Percentiles rank a stretch among this genome's conserved stretches.
phyloP scores from a whole-genome alignment of 1,284 basidiomycete genomes.

The Malassezia furfur region DNA sequence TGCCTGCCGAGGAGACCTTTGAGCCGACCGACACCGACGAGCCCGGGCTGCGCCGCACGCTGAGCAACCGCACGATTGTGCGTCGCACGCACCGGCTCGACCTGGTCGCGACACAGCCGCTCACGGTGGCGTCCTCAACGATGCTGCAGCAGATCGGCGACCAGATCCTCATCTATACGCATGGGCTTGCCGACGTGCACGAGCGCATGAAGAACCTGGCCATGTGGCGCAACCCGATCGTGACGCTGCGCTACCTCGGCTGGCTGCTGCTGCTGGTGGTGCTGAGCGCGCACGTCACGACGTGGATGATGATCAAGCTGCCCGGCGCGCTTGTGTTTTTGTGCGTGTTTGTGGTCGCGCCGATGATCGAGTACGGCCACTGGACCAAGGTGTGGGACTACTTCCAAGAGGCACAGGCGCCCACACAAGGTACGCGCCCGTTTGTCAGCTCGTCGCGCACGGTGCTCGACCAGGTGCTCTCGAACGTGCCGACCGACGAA shows the following conservation, averaged over 20 bases:
- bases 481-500: slow-evolving; percentile 26
- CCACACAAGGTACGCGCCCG: neutral
- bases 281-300: slow-evolving; percentile 16
- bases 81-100: neutral
- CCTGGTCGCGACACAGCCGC: neutral
- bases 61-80: neutral
- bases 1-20: slow-evolving; percentile 8
- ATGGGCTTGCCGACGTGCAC: slow-evolving; percentile 21
- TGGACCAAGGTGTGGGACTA: slow-evolving; percentile 3
- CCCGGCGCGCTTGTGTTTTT: slow-evolving; percentile 17
- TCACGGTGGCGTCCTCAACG: slow-evolving; percentile 1
- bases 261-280: slow-evolving; percentile 14
- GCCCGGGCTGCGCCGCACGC: neutral
- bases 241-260: slow-evolving; percentile 19
- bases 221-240: slow-evolving; percentile 20
- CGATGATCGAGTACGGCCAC: slow-evolving; percentile 22
- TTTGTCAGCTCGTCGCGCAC: slow-evolving; percentile 2
- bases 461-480: slow-evolving; percentile 19
- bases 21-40: neutral
- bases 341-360: slow-evolving; percentile 22
- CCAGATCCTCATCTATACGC: slow-evolving; percentile 12
- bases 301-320: slow-evolving; percentile 17
- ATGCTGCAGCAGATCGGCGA: slow-evolving; percentile 18
- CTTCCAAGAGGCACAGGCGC: neutral
- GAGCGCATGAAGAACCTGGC: slow-evolving; percentile 25